Base-by-base conservation (phyloP, 768 basidiomycete genomes). In the Leucogyrophana mollusca region DNA sequence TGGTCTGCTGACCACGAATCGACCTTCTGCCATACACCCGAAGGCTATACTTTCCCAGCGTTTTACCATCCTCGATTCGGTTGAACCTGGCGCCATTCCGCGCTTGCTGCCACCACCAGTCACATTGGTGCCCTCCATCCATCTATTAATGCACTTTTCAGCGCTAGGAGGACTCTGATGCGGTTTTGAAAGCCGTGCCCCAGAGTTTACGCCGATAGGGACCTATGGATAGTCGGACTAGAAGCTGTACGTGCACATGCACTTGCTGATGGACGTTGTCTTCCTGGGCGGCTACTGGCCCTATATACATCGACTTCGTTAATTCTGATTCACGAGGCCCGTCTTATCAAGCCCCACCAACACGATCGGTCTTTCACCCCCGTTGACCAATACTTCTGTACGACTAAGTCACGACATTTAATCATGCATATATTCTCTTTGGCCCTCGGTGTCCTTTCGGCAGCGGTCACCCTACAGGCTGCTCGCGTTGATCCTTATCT, bases 351-450 rank as follows among this genome's bases (percentile, higher is more conserved):
- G 36, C 25, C 45, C 30, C 17, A 30, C 27, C 27, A 30, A 30
- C 7, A 30, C 27, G 16, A 45, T 14, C 25, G 14, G 18, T 43
- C 41, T 34, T 14, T 24, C 3, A 24, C 25, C 40, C 40, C 40
- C 40, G n/a, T 8, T 22, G 18, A 8, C 21, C 21, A 40, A 10
- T 13, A 30, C 27, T 6, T 7, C 13, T 30, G 27, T 13, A 45
- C 36, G 16, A 44, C n/a, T 16, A 17, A 37, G 14, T 17, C 18
- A 40, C 23, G 14, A 45, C n/a, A 3, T 2, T 18, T n/a, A 37
- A 53, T 52, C 41, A 61, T 64, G 59, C 46, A 13, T 42, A 1
- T 52, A 43, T 33, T 44, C 5, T 22, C 16, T 0, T 25, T 53
- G 24, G 17, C 22, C n/a, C 0, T 50, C 18, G 27, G 37, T 3